A percentile compares a stretch with the other conserved stretches of the same genome.
Conservation (phyloP, 2,329 filamentous ascomycete species). For the Balansia obtecta region DNA sequence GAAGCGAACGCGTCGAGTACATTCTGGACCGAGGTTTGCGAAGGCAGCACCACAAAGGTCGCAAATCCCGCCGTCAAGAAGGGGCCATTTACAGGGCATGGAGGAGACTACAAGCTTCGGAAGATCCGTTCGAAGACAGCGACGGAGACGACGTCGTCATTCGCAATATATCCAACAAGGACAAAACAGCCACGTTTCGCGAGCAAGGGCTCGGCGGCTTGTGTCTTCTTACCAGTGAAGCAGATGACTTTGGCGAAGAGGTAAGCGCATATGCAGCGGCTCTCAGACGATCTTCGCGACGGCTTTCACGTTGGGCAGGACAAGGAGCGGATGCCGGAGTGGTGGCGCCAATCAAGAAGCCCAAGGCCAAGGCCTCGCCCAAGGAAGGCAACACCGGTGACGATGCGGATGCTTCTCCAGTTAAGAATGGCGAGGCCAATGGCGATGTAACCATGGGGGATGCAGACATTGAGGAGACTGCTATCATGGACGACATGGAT, state of each 20-base stretch:
- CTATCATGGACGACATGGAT: conserved; percentile 27
- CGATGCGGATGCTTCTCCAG: not conserved
- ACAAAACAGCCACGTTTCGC: conserved; percentile 29
- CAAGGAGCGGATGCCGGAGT: conserved; percentile 32
- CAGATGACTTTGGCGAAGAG: conserved; percentile 69
- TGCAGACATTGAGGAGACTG: conserved; percentile 36
- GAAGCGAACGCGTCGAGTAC: conserved; percentile 68
- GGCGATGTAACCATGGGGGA: conserved; percentile 39
- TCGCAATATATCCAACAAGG: conserved; percentile 17
- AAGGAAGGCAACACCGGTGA: conserved; percentile 3
- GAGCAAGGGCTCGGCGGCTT: conserved; percentile 52
- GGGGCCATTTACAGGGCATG: conserved; percentile 56
- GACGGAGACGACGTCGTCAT: conserved; percentile 41
- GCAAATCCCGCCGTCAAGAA: conserved; percentile 48
- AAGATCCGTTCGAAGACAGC: conserved; percentile 47
- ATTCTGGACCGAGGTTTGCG: conserved; percentile 66
- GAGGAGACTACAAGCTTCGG: conserved; percentile 45
- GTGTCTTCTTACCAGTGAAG: conserved; percentile 46
- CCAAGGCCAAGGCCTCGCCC: conserved; percentile 14
- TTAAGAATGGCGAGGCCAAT: conserved; percentile 23
- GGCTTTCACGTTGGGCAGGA: conserved; percentile 57
- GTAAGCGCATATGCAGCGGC: conserved; percentile 52
- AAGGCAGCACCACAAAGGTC: conserved; percentile 49
- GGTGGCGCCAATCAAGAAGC: conserved; percentile 32
- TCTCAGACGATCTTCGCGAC: conserved; percentile 48